Conservation (phyloP, 441 rosid genomes). For the Gossypium gossypioides region DNA sequence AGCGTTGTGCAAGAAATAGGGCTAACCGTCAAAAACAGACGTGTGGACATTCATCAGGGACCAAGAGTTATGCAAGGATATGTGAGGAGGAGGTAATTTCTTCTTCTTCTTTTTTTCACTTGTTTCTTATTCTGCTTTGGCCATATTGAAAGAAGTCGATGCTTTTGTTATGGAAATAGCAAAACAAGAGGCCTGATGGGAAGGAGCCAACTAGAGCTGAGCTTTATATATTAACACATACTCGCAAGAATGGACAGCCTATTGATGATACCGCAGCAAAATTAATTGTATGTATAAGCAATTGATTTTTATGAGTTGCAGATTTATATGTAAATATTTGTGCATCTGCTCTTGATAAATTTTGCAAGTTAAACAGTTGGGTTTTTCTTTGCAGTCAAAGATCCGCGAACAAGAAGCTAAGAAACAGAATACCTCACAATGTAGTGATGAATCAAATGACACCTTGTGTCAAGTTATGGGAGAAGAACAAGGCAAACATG, state of each 20-base stretch:
- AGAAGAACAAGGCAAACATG: slow-evolving; percentile 14
- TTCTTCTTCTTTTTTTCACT: not conserved
- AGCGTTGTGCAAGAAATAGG: slow-evolving; percentile 26
- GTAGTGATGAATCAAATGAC: slow-evolving; percentile 21
- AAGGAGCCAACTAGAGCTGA: slow-evolving; percentile 32
- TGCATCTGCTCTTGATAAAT: not conserved
- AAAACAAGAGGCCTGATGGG: slow-evolving; percentile 29
- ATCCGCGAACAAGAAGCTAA: slow-evolving; percentile 19
- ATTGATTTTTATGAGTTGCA: not conserved
- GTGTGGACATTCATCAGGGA: slow-evolving; percentile 24
- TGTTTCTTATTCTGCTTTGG: not conserved
- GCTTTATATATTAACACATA: slow-evolving; percentile 33
- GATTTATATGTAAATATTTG: not conserved
- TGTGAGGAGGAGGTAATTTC: slow-evolving; percentile 35
- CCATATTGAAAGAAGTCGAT: not conserved
- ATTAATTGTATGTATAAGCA: slow-evolving; percentile 23
- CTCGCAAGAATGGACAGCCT: slow-evolving; percentile 36
- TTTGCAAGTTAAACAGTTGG: not conserved
- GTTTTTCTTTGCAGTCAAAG: slow-evolving; percentile 20
- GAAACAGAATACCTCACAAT: slow-evolving; percentile 15
- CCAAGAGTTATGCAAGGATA: slow-evolving; percentile 34
- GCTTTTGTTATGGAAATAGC: slow-evolving; percentile 14
- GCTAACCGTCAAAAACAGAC: slow-evolving; percentile 26
- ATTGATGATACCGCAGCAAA: slow-evolving; percentile 26
- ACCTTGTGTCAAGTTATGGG: slow-evolving; percentile 31